Base-by-base conservation (phyloP, 768 basidiomycete genomes). In the Gymnopilus junonius region DNA sequence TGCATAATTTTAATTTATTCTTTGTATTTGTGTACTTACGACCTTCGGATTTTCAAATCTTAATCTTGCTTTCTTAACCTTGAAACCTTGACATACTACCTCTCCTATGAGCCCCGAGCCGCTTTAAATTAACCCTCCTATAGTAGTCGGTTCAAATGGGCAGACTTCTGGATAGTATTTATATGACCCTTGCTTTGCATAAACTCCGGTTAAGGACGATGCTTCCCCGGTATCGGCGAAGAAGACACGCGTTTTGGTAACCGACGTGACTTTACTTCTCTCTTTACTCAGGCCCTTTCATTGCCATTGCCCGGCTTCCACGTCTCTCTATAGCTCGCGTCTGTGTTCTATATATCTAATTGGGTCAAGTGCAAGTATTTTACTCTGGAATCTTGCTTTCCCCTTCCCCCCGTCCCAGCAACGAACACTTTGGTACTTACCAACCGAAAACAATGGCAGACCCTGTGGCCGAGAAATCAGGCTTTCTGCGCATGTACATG, bases 401-500 rank as follows among this genome's bases (percentile, higher is more conserved):
- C 8, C 34, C 27, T 39, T 12, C 25, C 31, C 59, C 35, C 29
- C 50, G n/a, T 21, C 35, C 21, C 29, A 55, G 14, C 35, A 25
- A 27, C 14, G 20, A 23, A 20, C 17, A 58, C 43, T 46, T 37
- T 34, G 7, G 15, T 8, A 8, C 27, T n/a, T 32, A 23, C 43
- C 23, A 34, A 3, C 10, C 46, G 39, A 7, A 27, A 59, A 65
- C 57, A 27, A 89, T 89, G 88, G 67, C 85, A 7, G 92, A 94
- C 71, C 85, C 91, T 8, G 91, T 93, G 0, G 89, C 89, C 12
- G 86, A 86, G 11, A 91, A 89, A 68, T 92, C 92, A 20, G 80
- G 78, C 1, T 95, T 93, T 72, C 81, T 94, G 43, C 85, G 85
- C 73, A 90, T 87, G 85, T 95, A 94, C 79, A 94, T 94, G 93